These are phyloP conservation scores for Friedmanniomyces simplex DNA, from an alignment of 495 filamentous ascomycete species.

Conservation along the genomic window DNA sequence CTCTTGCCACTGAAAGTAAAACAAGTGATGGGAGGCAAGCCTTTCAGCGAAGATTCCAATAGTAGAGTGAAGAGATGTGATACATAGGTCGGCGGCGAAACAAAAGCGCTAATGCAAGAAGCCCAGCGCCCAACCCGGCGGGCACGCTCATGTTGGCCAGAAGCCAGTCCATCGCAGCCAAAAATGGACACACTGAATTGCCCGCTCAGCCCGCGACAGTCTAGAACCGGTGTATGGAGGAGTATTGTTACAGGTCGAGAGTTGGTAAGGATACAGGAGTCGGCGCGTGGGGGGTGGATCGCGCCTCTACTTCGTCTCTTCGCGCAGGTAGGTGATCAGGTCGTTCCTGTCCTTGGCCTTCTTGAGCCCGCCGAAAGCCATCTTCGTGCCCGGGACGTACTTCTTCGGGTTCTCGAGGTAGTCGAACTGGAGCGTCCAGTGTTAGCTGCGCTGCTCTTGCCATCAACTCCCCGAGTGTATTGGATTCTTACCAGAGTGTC, in stretches of 20 bases:
- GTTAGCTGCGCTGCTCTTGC: constrained; percentile 1
- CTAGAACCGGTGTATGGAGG: background rate
- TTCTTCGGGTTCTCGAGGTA: constrained; percentile 93
- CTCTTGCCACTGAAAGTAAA: no score
- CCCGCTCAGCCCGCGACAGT: background rate
- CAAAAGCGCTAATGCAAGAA: background rate
- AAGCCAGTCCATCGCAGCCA: background rate
- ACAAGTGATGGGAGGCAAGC: no score
- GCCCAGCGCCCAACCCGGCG: background rate
- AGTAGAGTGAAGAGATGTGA: background rate
- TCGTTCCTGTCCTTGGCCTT: constrained; percentile 99
- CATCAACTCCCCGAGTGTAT: background rate
- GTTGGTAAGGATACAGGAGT: constrained; percentile 9
- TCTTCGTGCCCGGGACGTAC: constrained; percentile 99
- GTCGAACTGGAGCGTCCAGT: constrained; percentile 49
- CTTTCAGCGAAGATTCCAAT: background rate
- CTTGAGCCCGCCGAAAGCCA: constrained; percentile 99
- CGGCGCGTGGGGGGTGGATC: background rate
- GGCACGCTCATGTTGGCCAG: background rate
- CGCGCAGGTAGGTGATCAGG: constrained; percentile 60
- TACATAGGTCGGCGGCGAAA: background rate
- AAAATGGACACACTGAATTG: background rate
- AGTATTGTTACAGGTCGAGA: constrained; percentile 13
- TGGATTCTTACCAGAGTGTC: constrained; percentile 59
- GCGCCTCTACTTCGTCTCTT: constrained; percentile 32